Evolutionary conservation across 1,139 yeast genomes (phyloP), one percentile per base, ranked within the genome.

Genomic region (Eremothecium gossypii): DNA sequence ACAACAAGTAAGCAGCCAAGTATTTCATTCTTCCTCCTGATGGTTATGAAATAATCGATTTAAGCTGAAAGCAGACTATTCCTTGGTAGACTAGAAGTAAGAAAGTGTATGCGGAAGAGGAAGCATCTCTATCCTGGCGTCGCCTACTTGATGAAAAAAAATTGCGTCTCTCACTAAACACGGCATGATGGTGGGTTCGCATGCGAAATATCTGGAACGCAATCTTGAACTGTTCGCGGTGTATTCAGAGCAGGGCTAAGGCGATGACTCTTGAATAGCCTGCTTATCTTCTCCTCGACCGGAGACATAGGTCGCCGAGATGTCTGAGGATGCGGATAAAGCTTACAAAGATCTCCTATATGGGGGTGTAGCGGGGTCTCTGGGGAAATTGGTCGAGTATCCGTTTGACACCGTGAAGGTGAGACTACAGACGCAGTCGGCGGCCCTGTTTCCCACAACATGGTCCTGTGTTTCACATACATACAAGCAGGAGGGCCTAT

Each of bases 321-420:
- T 17, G 23, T 17, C 23, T 3, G 3, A 6, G 23, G 23, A 17
- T 17, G 23, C 23, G 17, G 12, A 32, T 13, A 20, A 7, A n/a
- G 20, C 20, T 13, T n/a, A 6, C 20, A 32, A 20, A 7, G 65
- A 61, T 42, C 54, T 61, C 23, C 30, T 55, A 13, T 56, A 49
- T 47, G 65, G 65, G 23, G 60, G 65, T 12, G 45, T 71, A 8
- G 78, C 96, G 1, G 97, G 97, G 7, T 81, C 85, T 48, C 65
- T 77, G 8, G 96, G 96, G 3, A 89, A 89, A 58, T 57, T 83
- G 29, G 74, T 89, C 6, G 97, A 89, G 62, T 87, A 79, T 54
- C 97, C 97, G 1, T 85, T 89, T 52, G 97, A 89, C 57, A 89
- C 97, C 1, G 74, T 87, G 41, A 89, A 89, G 61, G 97, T 89